Evolutionary conservation across 164 flowering plant species (phyloP).

Genomic region (Cinnamomum micranthum): DNA sequence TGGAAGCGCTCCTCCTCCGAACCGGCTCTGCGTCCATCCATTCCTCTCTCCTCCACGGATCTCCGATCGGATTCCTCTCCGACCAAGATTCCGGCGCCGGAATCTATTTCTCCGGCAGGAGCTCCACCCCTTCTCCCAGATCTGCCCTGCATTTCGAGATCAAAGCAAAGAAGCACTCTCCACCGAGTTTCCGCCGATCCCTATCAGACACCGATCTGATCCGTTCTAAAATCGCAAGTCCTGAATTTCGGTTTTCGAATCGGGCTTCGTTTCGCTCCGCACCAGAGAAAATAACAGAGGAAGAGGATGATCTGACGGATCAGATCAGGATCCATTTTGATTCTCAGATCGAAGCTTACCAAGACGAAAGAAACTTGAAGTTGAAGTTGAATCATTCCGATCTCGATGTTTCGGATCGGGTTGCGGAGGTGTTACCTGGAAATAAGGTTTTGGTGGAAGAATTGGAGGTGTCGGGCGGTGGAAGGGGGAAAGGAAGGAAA

Average conservation of each 20-base stretch:
- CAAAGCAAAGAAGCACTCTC: background rate
- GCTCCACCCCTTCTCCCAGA: slow-evolving; percentile 17
- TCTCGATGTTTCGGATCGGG: slow-evolving; percentile 2
- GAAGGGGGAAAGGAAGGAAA: slow-evolving; percentile 23
- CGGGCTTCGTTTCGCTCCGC: slow-evolving; percentile 27
- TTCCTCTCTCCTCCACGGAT: slow-evolving; percentile 8
- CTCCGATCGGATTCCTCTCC: slow-evolving; percentile 19
- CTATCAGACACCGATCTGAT: slow-evolving; percentile 38
- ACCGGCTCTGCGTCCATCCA: background rate
- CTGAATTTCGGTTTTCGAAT: background rate
- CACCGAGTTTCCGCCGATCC: slow-evolving; percentile 31
- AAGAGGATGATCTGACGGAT: slow-evolving; percentile 11
- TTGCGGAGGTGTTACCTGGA: slow-evolving; percentile 9
- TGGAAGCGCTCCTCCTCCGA: slow-evolving; percentile 3
- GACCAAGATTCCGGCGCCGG: slow-evolving; percentile 23
- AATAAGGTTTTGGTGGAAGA: slow-evolving; percentile 25
- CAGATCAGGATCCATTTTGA: background rate
- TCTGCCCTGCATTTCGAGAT: slow-evolving; percentile 15
- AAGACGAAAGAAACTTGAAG: slow-evolving; percentile 6
- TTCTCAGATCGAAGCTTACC: background rate
- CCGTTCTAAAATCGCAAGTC: slow-evolving; percentile 11
- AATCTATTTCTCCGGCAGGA: slow-evolving; percentile 23
- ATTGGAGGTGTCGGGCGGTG: slow-evolving; percentile 27
- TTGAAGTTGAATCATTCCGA: slow-evolving; percentile 8
- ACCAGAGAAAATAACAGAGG: slow-evolving; percentile 41